phyloP scores from a whole-genome alignment of 768 basidiomycete genomes.

The Psilocybe subaeruginosa region DNA sequence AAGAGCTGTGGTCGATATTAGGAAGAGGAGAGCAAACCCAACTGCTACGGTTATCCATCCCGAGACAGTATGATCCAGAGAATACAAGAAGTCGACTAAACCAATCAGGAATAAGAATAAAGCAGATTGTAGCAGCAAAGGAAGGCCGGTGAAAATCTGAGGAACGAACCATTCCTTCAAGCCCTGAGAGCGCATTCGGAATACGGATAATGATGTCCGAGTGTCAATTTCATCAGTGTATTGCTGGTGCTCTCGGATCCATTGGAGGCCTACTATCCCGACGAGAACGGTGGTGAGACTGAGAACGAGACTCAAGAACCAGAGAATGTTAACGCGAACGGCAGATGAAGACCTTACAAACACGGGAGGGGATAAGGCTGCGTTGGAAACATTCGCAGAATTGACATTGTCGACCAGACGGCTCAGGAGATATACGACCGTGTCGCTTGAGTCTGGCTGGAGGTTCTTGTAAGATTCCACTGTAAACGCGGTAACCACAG shows the following conservation, averaged over 20 bases:
- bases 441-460: background rate
- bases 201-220: background rate
- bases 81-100: background rate
- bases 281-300: slow-evolving; percentile 1
- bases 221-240: background rate
- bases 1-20: background rate
- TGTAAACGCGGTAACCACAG: slow-evolving; percentile 1
- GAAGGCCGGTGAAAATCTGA: slow-evolving; percentile 1
- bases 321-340: slow-evolving; percentile 1
- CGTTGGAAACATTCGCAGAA: background rate
- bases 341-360: background rate
- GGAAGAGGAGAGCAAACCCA: background rate
- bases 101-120: slow-evolving; percentile 1
- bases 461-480: slow-evolving; percentile 5
- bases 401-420: background rate
- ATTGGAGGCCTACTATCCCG: slow-evolving; percentile 1
- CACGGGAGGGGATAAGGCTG: background rate
- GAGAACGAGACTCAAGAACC: slow-evolving; percentile 1
- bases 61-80: background rate
- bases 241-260: slow-evolving; percentile 6
- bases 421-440: background rate
- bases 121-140: background rate
- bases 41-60: background rate
- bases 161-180: background rate
- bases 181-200: slow-evolving; percentile 2